Base-by-base conservation (phyloP, 2,329 filamentous ascomycete species). In the Colletotrichum tabaci region DNA sequence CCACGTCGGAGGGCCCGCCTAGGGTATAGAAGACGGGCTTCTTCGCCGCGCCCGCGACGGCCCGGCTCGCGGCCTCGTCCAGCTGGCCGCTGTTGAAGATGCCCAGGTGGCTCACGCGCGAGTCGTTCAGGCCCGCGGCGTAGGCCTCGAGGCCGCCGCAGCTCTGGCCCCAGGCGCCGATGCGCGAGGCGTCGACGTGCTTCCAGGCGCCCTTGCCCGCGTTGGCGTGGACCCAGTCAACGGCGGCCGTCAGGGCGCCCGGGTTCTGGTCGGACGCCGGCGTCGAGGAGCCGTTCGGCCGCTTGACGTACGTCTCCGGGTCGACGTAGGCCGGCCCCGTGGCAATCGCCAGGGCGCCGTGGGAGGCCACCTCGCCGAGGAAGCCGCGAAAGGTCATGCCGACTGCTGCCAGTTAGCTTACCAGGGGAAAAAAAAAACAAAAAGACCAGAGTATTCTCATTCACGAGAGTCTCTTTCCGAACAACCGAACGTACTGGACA, bases 71-170 rank as follows among this genome's bases (percentile, higher is more conserved):
- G 0, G 35, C 23, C 42, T 60, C 67, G 9, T 38, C 53, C 4
- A 66, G 23, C 6, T 53, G 46, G 8, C 67, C 67, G 55, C 61
- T 65, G 9, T 66, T 70, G 67, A 70, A 70, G 21, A 70, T 66
- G 21, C 67, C 67, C 15, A 70, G 53, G 21, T 65, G 61, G n/a
- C 46, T 42, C 30, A 65, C 61, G 0, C 61, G 53, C 6, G 61
- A 13, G 40, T 70, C 67, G 40, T 66, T 61, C 18, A 61, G n/a
- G 8, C 61, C 61, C 26, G 67, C 67, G 18, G 50, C 26, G 21
- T 70, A 70, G 2, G 67, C 26, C 3, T 70, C 61, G 1, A 70
- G 67, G 12, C 67, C 67, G 21, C 67, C 67, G 18, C 67, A 70
- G 42, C 67, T 70, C 46, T 61, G 56, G 15, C 67, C 67, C 67